phyloP scores from a whole-genome alignment of 2,329 filamentous ascomycete species.

The Sporothrix sp. region DNA sequence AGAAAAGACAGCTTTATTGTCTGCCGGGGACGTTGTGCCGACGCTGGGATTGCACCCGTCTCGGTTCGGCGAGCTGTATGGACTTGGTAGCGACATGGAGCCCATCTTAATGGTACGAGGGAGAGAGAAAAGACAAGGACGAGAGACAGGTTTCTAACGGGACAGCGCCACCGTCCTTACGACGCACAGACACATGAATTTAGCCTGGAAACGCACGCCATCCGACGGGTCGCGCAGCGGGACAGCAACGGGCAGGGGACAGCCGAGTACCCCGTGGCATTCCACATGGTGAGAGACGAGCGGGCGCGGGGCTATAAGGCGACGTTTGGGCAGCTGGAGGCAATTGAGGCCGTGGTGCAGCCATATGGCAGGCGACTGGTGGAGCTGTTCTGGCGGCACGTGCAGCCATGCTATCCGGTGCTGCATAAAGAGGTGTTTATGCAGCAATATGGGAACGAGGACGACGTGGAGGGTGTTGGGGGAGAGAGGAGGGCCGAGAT shows the following conservation, averaged over 20 bases:
- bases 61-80: slow-evolving; percentile 26
- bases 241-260: too few species aligned
- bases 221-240: slow-evolving; percentile 16
- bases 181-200: slow-evolving; percentile 10
- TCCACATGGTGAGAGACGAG: slow-evolving; percentile 26
- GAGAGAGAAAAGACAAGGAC: not conserved
- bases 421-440: slow-evolving; percentile 45
- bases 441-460: slow-evolving; percentile 33
- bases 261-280: slow-evolving; percentile 27
- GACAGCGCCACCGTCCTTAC: slow-evolving; percentile 12
- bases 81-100: slow-evolving; percentile 27
- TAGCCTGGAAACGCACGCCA: slow-evolving; percentile 12
- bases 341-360: slow-evolving; percentile 48
- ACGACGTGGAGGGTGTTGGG: too few species aligned
- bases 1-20: too few species aligned
- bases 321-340: slow-evolving; percentile 23
- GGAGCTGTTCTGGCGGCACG: slow-evolving; percentile 51
- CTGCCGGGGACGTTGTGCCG: too few species aligned
- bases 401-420: slow-evolving; percentile 39
- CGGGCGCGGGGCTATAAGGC: slow-evolving; percentile 23
- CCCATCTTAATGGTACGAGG: slow-evolving; percentile 23
- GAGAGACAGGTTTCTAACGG: not conserved
- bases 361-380: slow-evolving; percentile 50
- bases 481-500: too few species aligned
- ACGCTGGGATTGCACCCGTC: slow-evolving; percentile 21